Conservation (phyloP, 345 rosid genomes). For the Camelina neglecta region DNA sequence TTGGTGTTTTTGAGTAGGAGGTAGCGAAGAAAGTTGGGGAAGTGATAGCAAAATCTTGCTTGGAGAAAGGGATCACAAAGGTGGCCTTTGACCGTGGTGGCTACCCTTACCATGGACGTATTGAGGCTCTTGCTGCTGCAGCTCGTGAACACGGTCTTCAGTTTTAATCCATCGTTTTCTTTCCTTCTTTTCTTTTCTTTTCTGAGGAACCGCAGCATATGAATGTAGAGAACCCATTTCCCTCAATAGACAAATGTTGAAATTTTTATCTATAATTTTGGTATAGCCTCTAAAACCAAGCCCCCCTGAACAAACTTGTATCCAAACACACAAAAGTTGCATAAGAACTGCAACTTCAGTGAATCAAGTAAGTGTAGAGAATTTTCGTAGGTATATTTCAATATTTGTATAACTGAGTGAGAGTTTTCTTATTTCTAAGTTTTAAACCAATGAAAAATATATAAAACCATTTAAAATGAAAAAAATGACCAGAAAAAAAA, state of each 20-base stretch:
- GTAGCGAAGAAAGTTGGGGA: conserved; percentile 91
- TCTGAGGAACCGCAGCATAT: not conserved
- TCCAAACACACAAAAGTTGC: not conserved
- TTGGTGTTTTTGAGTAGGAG: conserved; percentile 54
- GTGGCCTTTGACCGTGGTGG: conserved; percentile 96
- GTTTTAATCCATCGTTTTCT: conserved; percentile 48
- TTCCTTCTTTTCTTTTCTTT: not conserved
- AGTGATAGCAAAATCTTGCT: conserved; percentile 74
- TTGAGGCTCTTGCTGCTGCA: conserved; percentile 78
- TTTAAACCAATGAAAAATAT: not conserved
- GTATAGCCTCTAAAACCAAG: not conserved
- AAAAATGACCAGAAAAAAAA: not conserved
- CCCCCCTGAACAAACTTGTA: not conserved
- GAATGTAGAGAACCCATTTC: conserved; percentile 33
- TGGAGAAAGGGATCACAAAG: conserved; percentile 89
- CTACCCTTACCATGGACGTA: conserved; percentile 89
- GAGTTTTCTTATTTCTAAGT: not conserved
- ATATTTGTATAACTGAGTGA: not conserved
- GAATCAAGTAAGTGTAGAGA: not conserved
- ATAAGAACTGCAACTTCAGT: conserved; percentile 2
- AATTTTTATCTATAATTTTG: not conserved
- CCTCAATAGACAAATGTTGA: conserved; percentile 2
- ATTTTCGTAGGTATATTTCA: too few species aligned
- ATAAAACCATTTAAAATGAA: not conserved
- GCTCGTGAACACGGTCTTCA: conserved; percentile 89